These are phyloP conservation scores for Pseudohalonectria lignicola DNA, from an alignment of 2,329 filamentous ascomycete genomes.

Conservation along the genomic window DNA sequence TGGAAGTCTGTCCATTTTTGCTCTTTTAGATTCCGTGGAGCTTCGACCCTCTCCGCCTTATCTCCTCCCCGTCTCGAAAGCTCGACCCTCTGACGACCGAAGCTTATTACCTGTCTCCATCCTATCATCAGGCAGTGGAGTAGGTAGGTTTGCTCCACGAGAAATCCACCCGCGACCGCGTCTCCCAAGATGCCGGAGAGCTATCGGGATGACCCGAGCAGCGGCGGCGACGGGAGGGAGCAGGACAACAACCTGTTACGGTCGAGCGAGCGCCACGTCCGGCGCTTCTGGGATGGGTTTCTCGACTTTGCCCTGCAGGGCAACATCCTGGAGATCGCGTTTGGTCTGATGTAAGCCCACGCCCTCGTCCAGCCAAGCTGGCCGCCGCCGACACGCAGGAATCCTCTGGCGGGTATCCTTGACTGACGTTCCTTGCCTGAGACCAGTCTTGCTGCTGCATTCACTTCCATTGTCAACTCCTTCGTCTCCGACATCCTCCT, in stretches of 20 bases:
- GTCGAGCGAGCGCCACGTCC: slow-evolving; percentile 31
- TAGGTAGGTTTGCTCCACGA: no score
- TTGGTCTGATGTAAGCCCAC: slow-evolving; percentile 60
- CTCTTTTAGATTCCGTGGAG: no score
- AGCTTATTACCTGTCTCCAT: no score
- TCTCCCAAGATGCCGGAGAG: slow-evolving; percentile 4
- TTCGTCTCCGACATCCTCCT: slow-evolving; percentile 62
- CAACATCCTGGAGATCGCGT: slow-evolving; percentile 65
- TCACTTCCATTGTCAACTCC: slow-evolving; percentile 60
- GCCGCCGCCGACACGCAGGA: no score
- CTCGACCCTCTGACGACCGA: no score
- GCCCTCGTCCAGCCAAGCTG: not conserved
- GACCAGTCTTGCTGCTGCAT: slow-evolving; percentile 58
- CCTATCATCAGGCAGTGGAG: no score
- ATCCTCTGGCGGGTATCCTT: no score
- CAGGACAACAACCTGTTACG: slow-evolving; percentile 16
- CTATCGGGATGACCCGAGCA: slow-evolving; percentile 12
- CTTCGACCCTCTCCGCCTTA: no score
- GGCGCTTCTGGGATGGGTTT: slow-evolving; percentile 50
- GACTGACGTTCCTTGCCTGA: no score
- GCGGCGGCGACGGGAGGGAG: slow-evolving; percentile 16
- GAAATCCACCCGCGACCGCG: no score
- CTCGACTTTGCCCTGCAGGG: slow-evolving; percentile 63
- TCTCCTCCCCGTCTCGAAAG: no score
- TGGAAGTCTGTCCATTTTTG: no score